These are phyloP conservation scores for Afroboletus lepidellus DNA, from an alignment of 1,284 basidiomycete genomes.

Conservation along the genomic window DNA sequence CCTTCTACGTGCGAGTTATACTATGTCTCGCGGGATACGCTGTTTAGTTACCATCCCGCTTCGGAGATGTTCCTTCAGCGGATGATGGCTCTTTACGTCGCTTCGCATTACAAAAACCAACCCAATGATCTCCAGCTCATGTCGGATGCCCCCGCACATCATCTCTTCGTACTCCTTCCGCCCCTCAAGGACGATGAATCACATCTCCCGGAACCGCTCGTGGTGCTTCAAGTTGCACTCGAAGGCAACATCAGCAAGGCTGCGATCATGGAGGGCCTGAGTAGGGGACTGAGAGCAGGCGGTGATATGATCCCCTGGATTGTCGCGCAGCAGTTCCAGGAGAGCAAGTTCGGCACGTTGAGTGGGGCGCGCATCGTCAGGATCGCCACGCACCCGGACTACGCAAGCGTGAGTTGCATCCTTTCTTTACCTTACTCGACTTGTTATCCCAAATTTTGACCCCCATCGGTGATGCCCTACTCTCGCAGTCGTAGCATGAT, in stretches of 20 bases:
- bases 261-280: constrained; percentile 84
- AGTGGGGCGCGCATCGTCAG: constrained; percentile 92
- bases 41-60: constrained; percentile 97
- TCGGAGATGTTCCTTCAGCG: constrained; percentile 96
- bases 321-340: constrained; percentile 95
- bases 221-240: constrained; percentile 92
- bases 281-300: constrained; percentile 77
- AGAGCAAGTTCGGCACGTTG: constrained; percentile 89
- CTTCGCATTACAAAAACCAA: constrained; percentile 98
- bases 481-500: not conserved
- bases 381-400: constrained; percentile 97
- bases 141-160: constrained; percentile 95
- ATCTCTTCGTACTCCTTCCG: constrained; percentile 93
- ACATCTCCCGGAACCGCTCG: constrained; percentile 88
- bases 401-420: constrained; percentile 65
- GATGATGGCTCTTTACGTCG: constrained; percentile 98
- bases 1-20: constrained; percentile 93
- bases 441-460: not conserved
- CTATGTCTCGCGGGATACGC: constrained; percentile 93
- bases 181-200: constrained; percentile 86
- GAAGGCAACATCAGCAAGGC: constrained; percentile 92
- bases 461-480: not conserved
- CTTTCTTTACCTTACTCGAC: not conserved
- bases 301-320: constrained; percentile 99
- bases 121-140: constrained; percentile 98